Conservation (phyloP, 1,139 yeast species). For the Suhomyces bokatorum region DNA sequence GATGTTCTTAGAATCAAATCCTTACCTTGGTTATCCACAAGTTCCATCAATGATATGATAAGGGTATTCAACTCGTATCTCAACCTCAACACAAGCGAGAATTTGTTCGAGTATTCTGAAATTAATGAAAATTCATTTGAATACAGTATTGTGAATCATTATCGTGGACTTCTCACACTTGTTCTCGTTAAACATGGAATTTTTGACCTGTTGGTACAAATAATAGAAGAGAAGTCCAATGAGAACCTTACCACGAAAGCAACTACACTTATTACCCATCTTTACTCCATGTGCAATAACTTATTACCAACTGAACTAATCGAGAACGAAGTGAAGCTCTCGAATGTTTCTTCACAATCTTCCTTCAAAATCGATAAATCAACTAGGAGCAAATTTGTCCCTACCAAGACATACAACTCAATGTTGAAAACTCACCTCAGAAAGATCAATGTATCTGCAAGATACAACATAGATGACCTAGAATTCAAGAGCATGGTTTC, state of each 20-base stretch:
- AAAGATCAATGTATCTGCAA: constrained; percentile 6
- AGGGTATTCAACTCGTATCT: constrained; percentile 10
- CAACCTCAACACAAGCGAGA: not conserved
- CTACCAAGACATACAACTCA: constrained; percentile 25
- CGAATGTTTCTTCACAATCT: constrained; percentile 15
- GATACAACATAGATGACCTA: constrained; percentile 63
- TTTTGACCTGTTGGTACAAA: constrained; percentile 45
- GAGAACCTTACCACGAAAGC: constrained; percentile 57
- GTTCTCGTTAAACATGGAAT: constrained; percentile 60
- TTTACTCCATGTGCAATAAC: constrained; percentile 54
- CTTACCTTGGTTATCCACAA: constrained; percentile 55
- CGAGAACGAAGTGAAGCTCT: constrained; percentile 13
- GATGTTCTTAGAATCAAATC: constrained; percentile 65
- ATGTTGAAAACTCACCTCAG: constrained; percentile 9
- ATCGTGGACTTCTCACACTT: constrained; percentile 57
- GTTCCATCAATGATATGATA: constrained; percentile 36
- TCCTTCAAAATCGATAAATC: constrained; percentile 47
- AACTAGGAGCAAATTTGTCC: constrained; percentile 28
- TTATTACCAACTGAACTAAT: constrained; percentile 49
- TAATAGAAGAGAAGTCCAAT: constrained; percentile 50
- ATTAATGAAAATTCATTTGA: constrained; percentile 10
- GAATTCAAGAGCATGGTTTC: constrained; percentile 66
- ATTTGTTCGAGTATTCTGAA: constrained; percentile 2
- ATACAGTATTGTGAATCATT: constrained; percentile 50
- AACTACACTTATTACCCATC: constrained; percentile 61